phyloP scores from a whole-genome alignment of 148 eudicot genomes.

The Rhododendron griersonianum region DNA sequence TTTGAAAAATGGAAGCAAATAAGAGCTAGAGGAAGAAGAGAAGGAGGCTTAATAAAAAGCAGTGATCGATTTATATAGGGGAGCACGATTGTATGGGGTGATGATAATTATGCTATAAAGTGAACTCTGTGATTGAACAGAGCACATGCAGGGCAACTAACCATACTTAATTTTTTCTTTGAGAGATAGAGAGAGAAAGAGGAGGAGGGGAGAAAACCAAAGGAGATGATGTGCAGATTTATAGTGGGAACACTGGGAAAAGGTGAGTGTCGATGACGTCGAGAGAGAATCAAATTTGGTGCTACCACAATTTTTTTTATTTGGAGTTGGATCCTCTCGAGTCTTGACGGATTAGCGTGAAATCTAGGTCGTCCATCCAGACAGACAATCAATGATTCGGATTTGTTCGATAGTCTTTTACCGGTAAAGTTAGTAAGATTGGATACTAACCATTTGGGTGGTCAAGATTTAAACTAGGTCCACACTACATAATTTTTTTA shows the following conservation, averaged over 20 bases:
- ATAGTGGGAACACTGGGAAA: constrained; percentile 9
- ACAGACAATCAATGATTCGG: neutral
- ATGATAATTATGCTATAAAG: constrained; percentile 30
- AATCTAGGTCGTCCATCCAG: neutral
- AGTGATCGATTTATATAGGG: constrained; percentile 23
- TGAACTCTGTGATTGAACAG: constrained; percentile 38
- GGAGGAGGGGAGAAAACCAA: constrained; percentile 13
- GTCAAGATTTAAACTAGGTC: no score
- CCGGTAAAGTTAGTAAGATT: neutral
- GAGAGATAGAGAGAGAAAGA: constrained; percentile 11
- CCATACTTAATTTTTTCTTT: constrained; percentile 13
- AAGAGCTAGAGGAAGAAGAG: neutral
- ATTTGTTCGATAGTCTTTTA: neutral
- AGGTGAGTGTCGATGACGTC: neutral
- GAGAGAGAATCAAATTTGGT: neutral
- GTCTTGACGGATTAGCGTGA: neutral
- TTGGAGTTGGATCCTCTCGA: neutral
- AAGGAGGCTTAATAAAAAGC: neutral
- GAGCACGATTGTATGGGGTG: constrained; percentile 28
- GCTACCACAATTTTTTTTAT: neutral
- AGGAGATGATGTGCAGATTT: constrained; percentile 27
- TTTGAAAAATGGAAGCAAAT: neutral
- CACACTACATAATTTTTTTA: neutral
- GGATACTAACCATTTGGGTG: no score
- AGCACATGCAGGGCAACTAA: constrained; percentile 74